Percentiles rank a stretch among this genome's conserved stretches.
phyloP scores from a whole-genome alignment of 164 flowering plant genomes.

The Annona cherimola region DNA sequence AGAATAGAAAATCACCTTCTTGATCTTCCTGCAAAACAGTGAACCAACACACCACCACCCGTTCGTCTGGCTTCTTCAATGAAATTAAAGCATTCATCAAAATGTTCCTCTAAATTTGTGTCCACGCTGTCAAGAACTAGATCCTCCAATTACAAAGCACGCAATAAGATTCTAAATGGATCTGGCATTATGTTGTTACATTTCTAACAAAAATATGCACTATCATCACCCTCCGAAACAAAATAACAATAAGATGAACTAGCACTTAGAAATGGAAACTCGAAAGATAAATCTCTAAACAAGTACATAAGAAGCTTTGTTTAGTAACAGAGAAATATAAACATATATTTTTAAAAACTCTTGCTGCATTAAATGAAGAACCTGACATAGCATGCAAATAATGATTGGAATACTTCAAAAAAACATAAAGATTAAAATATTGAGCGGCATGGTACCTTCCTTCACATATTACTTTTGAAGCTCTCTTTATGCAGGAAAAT shows the following conservation, averaged over 20 bases:
- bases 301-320: neutral
- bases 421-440: too few relatives aligned
- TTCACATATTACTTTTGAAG: too few relatives aligned
- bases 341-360: neutral
- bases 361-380: too few relatives aligned
- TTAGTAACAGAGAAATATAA: neutral
- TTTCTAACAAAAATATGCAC: neutral
- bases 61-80: constrained; percentile 73
- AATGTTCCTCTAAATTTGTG: constrained; percentile 45
- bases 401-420: too few relatives aligned
- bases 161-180: constrained; percentile 4
- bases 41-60: constrained; percentile 84
- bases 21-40: constrained; percentile 84
- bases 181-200: neutral
- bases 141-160: constrained; percentile 22
- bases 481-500: too few relatives aligned
- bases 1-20: constrained; percentile 56
- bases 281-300: neutral
- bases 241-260: neutral
- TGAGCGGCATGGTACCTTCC: too few relatives aligned
- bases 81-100: constrained; percentile 73
- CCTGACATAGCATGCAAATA: too few relatives aligned
- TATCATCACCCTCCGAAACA: too few relatives aligned
- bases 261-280: neutral
- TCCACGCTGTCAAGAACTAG: constrained; percentile 43